These are phyloP conservation scores for Salix exigua DNA, from an alignment of 345 rosid genomes.

Conservation along the genomic window DNA sequence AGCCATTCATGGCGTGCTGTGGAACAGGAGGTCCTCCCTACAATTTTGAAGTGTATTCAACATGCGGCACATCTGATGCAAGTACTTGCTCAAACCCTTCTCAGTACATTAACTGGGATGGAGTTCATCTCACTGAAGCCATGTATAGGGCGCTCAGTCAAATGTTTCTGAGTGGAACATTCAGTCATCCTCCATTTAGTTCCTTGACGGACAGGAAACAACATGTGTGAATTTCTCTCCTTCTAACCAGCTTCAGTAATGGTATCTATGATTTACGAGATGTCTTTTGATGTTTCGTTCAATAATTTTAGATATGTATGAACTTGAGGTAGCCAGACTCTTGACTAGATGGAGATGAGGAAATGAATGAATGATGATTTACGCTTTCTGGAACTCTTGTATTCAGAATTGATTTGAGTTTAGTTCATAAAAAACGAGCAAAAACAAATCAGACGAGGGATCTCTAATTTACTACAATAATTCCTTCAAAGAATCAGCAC, in stretches of 20 bases:
- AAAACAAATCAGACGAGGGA: too few relatives aligned
- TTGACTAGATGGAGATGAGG: background rate
- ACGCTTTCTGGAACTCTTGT: too few relatives aligned
- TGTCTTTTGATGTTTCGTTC: background rate
- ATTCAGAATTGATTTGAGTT: too few relatives aligned
- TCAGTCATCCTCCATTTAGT: slow-evolving; percentile 60
- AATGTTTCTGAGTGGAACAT: slow-evolving; percentile 60
- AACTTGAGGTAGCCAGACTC: background rate
- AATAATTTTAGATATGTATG: background rate
- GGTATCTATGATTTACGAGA: background rate
- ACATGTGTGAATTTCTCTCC: background rate
- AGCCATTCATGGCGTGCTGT: slow-evolving; percentile 76
- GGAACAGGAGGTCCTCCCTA: slow-evolving; percentile 67
- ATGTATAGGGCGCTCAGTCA: slow-evolving; percentile 61
- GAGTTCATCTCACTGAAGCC: slow-evolving; percentile 90
- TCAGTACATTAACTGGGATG: slow-evolving; percentile 86
- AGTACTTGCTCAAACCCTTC: slow-evolving; percentile 49
- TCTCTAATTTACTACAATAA: too few relatives aligned
- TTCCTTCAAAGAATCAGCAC: too few relatives aligned
- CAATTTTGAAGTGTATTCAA: slow-evolving; percentile 49
- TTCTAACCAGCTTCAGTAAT: background rate
- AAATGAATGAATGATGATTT: background rate
- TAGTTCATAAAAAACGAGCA: too few relatives aligned
- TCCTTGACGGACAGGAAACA: slow-evolving; percentile 44
- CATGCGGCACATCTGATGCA: slow-evolving; percentile 54